Conservation (phyloP, 2,329 filamentous ascomycete species). For the Phialophora tarda region DNA sequence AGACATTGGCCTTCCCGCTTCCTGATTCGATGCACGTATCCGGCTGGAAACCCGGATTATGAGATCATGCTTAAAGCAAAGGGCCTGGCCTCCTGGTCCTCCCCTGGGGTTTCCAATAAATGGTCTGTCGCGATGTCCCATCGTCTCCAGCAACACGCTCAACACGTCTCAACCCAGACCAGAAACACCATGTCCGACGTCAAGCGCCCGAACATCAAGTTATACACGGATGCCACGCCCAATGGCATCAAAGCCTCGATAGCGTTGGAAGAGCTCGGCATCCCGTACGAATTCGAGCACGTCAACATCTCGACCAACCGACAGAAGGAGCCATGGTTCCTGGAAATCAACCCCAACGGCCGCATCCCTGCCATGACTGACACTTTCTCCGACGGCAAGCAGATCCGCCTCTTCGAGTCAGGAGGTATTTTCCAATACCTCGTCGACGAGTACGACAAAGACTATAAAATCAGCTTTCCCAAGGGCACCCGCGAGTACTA, state of each 20-base stretch:
- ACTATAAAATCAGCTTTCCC: conserved; percentile 83
- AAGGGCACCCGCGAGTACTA: conserved; percentile 73
- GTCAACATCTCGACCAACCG: conserved; percentile 65
- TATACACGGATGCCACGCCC: conserved; percentile 82
- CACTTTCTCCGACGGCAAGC: conserved; percentile 49
- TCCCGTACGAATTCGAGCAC: conserved; percentile 45
- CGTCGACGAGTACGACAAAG: conserved; percentile 79
- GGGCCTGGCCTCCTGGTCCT: not conserved
- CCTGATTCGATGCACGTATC: not conserved
- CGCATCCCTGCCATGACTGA: conserved; percentile 88
- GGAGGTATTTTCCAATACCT: conserved; percentile 86
- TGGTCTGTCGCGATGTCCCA: conserved; percentile 1
- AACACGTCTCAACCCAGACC: conserved; percentile 17
- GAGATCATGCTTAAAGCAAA: not conserved
- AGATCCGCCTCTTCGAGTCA: conserved; percentile 79
- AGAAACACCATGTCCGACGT: conserved; percentile 23
- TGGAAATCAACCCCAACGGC: conserved; percentile 90
- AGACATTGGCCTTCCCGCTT: not conserved
- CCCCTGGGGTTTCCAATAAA: not conserved
- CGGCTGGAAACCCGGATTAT: not conserved
- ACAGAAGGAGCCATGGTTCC: conserved; percentile 88
- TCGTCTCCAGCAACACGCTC: conserved; percentile 32
- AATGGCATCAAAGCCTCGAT: conserved; percentile 93
- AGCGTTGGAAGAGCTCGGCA: conserved; percentile 79
- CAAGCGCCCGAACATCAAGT: conserved; percentile 61